Base-by-base conservation (phyloP, 805 yeast genomes). In the Scheffersomyces amazonensis region DNA sequence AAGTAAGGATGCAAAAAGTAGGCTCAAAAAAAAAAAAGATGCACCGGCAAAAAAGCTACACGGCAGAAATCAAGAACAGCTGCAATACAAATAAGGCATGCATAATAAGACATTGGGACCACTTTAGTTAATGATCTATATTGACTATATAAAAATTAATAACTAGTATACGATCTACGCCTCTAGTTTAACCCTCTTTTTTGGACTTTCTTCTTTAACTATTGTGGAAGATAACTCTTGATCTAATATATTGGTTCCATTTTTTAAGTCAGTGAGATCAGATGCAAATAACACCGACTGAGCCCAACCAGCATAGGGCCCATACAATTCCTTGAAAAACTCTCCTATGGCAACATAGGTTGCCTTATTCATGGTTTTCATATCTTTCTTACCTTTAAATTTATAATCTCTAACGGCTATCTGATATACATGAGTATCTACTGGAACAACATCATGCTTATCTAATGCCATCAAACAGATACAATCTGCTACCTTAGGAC, bases 401-500 rank as follows among this genome's bases (percentile, higher is more conserved):
- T 76, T 77, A 60, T 88, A 91, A 55, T 87, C 95, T 38, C 95
- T 67, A 40, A 78, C 75, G 0, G 96, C 96, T 35, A 93, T 85
- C 53, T 90, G 87, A 68, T 82, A 85, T 16, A 93, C 95, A 54
- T 93, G 99, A 0, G 97, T 95, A 58, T 93, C 99, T 1, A 93
- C 87, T 0, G 99, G 99, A 3, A 93, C 96, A 9, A 87, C 77
- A 39, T 83, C 87, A 52, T 85, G 87, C 56, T 86, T 83, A 50
- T 85, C 91, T 43, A 91, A 68, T 2, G 93, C 81, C 97, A 93
- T 91, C 32, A 93, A 67, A 46, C 95, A 82, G 12, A 93, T 93
- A 58, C 99, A 93, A 51, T 93, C 99, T 0, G 99, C 97, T 1
- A 93, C 98, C 62, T 93, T 93, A 0, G 98, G 98, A 0, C 99